Conservation (phyloP, 495 filamentous ascomycete genomes). For the Massariosphaeria phaeospora region DNA sequence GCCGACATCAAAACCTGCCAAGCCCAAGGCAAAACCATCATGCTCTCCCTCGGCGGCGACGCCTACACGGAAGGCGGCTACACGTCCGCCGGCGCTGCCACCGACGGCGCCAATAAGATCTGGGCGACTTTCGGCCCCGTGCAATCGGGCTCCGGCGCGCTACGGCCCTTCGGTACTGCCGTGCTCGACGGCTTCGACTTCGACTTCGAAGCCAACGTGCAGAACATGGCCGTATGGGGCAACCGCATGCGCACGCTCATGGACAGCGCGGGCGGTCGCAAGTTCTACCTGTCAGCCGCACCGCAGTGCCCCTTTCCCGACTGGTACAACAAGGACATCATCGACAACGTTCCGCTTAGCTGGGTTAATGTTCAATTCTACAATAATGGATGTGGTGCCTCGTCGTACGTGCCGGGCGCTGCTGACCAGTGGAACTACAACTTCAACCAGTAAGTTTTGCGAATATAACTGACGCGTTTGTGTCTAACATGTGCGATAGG, state of each 20-base stretch:
- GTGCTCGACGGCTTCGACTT: conserved; percentile 36
- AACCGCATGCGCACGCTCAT: conserved; percentile 31
- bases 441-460: conserved; percentile 55
- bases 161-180: conserved; percentile 31
- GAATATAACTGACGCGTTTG: too few relatives aligned
- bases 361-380: conserved; percentile 32
- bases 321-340: conserved; percentile 30
- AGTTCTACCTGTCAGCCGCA: conserved; percentile 30
- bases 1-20: conserved; percentile 38
- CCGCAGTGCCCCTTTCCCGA: conserved; percentile 35
- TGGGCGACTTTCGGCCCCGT: conserved; percentile 33
- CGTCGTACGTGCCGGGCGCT: conserved; percentile 46
- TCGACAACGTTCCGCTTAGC: conserved; percentile 27
- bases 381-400: conserved; percentile 59
- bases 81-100: conserved; percentile 19
- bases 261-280: conserved; percentile 15
- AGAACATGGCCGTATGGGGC: conserved; percentile 28
- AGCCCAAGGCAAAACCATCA: conserved; percentile 31
- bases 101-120: conserved; percentile 22
- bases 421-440: conserved; percentile 58
- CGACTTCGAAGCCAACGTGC: conserved; percentile 32
- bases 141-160: conserved; percentile 18
- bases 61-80: conserved; percentile 35
- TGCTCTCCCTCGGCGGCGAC: conserved; percentile 34
- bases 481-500: too few relatives aligned